Evolutionary conservation across 805 yeast species (phyloP), one percentile per base, ranked within the genome.

Genomic region (Metschnikowia lochheadii): DNA sequence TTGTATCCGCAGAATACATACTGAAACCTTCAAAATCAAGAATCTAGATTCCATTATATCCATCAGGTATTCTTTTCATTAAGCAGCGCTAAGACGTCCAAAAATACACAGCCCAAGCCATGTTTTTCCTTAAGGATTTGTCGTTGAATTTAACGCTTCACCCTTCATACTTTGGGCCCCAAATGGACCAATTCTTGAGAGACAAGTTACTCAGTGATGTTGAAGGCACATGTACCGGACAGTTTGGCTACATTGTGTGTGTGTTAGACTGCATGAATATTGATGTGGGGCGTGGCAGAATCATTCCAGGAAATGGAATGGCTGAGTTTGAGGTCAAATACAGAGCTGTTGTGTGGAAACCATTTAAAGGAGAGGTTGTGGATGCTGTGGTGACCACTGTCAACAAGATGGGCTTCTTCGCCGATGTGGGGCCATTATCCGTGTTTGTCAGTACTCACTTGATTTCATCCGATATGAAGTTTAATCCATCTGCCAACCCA

Each of bases 221-320:
- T 40, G 99, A 94, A 72, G 99, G 99, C 23, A 90, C 98, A 1
- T 94, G 98, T 72, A 91, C 98, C 0, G 99, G 99, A 61, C 96
- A 94, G 69, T 94, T 94, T 74, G 99, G 99, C 13, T 94, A 94
- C 68, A 94, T 94, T 58, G 85, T 94, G 51, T 92, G 97, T 70
- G 99, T 94, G 40, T 77, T 94, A 65, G 98, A 94, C 65, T 89
- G 95, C 57, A 89, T 89, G 86, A 81, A 85, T 57, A 89, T 94
- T 51, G 97, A 94, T 64, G 95, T 94, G 34, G 99, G 97, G 44
- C 85, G 89, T 60, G 99, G 99, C 17, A 77, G 87, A 59, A 88
- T 94, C 56, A 79, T 94, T 40, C 96, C 98, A 2, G 85, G 91
- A 21, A 83, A 85, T 51, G 99, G 99, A 2, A 84, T 90, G 62